phyloP scores from a whole-genome alignment of 2,329 filamentous ascomycete species.

The Aspergillus melleus region DNA sequence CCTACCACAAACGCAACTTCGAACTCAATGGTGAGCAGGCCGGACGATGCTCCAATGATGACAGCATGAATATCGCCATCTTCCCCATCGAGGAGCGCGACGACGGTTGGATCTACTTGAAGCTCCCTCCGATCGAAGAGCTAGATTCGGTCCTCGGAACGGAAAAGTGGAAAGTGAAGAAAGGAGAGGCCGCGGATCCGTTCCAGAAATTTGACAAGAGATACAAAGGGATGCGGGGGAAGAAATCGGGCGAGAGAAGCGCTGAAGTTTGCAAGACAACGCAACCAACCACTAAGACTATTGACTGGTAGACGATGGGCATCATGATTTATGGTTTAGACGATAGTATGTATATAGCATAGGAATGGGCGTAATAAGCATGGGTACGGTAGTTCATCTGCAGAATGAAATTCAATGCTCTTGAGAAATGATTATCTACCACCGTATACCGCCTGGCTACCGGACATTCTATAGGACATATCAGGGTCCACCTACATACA shows the following conservation, averaged over 20 bases:
- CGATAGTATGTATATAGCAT: not conserved
- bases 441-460: too few relatives aligned
- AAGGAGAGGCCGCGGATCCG: constrained; percentile 62
- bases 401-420: not conserved
- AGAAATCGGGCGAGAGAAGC: constrained; percentile 43
- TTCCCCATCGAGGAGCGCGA: constrained; percentile 74
- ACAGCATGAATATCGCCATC: constrained; percentile 74
- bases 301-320: constrained; percentile 33
- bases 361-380: not conserved
- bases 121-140: constrained; percentile 77
- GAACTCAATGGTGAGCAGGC: constrained; percentile 66
- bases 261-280: constrained; percentile 10
- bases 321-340: not conserved
- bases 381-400: not conserved
- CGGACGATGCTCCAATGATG: constrained; percentile 74
- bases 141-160: constrained; percentile 78
- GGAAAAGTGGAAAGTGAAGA: constrained; percentile 73
- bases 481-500: too few relatives aligned
- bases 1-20: constrained; percentile 88
- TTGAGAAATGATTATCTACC: not conserved
- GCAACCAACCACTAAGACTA: constrained; percentile 24
- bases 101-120: constrained; percentile 77
- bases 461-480: too few relatives aligned
- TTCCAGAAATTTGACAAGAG: constrained; percentile 59
- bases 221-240: constrained; percentile 55